Base-by-base conservation (phyloP, 345 rosid genomes). In the Adansonia digitata region DNA sequence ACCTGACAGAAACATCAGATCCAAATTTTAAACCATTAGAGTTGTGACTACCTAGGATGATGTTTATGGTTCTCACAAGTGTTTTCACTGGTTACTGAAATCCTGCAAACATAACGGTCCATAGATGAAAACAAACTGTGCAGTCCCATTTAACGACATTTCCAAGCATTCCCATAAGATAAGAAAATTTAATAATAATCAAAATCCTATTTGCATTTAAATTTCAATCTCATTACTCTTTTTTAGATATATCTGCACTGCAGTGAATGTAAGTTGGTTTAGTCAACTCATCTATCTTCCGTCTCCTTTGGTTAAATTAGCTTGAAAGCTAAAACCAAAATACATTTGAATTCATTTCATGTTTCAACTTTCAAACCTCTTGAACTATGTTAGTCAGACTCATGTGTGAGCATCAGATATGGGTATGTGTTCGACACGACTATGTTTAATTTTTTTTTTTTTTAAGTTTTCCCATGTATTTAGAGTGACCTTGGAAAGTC, bases 191-290 rank as follows among this genome's bases (percentile, higher is more conserved):
- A 20, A 42, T 35, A 20, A 42, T 39, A 31, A 20, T 63, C 48
- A 8, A n/a, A 10, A 64, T 20, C 20, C 48, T 22, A 64, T 39
- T 64, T n/a, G 31, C 51, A 40, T 17, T 22, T 40, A 22, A 22
- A 42, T 43, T 43, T 42, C 34, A 13, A 42, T 66, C n/a, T 43
- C 71, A 14, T 42, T 42, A 63, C 68, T 57, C 13, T 42, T 12
- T 65, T 42, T 40, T 14, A 40, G 51, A n/a, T 65, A 65, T 20
- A 40, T 40, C 69, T 65, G 70, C 31, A 65, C 34, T 65, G 70
- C 31, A 65, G n/a, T 65, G 24, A 65, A 67, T 67, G 53, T 53
- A 67, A 67, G 71, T 67, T 34, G 22, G 26, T 68, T 22, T 65
- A 65, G 42, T 42, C 31, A 64, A 20, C 24, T 40, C 15, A 65